phyloP scores from a whole-genome alignment of 495 filamentous ascomycete species.

The Xylona heveae region DNA sequence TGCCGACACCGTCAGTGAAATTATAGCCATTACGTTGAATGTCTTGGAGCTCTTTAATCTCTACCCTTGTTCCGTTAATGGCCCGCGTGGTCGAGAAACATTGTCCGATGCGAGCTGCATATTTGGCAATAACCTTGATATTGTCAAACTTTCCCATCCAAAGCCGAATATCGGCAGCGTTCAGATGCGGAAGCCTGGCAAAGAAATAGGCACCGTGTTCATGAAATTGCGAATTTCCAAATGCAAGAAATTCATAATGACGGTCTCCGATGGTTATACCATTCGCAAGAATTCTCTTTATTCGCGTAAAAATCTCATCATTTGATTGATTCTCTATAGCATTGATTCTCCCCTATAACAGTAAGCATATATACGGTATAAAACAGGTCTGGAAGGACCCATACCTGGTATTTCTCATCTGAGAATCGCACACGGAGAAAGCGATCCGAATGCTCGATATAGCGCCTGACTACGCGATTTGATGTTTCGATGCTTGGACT shows the following conservation, averaged over 20 bases:
- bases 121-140: conserved; percentile 62
- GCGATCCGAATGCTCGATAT: conserved; percentile 41
- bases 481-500: conserved; percentile 67
- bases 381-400: background rate
- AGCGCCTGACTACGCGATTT: conserved; percentile 67
- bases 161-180: conserved; percentile 51
- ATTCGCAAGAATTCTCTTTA: conserved; percentile 46
- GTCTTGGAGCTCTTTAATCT: conserved; percentile 34
- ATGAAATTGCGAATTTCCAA: conserved; percentile 86
- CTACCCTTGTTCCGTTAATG: conserved; percentile 25
- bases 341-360: conserved; percentile 29
- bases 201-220: conserved; percentile 90
- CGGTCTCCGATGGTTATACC: conserved; percentile 68
- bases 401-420: conserved; percentile 46
- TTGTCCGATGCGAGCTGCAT: conserved; percentile 74
- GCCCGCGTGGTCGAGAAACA: conserved; percentile 86
- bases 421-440: conserved; percentile 87
- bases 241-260: conserved; percentile 79
- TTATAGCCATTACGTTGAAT: conserved; percentile 38
- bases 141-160: conserved; percentile 81
- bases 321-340: conserved; percentile 29
- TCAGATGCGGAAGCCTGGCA: conserved; percentile 33
- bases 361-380: conserved; percentile 6
- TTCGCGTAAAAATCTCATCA: conserved; percentile 52
- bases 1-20: conserved; percentile 90